Evolutionary conservation across 805 yeast species (phyloP).

Genomic region (Kluyveromyces wickerhamii): DNA sequence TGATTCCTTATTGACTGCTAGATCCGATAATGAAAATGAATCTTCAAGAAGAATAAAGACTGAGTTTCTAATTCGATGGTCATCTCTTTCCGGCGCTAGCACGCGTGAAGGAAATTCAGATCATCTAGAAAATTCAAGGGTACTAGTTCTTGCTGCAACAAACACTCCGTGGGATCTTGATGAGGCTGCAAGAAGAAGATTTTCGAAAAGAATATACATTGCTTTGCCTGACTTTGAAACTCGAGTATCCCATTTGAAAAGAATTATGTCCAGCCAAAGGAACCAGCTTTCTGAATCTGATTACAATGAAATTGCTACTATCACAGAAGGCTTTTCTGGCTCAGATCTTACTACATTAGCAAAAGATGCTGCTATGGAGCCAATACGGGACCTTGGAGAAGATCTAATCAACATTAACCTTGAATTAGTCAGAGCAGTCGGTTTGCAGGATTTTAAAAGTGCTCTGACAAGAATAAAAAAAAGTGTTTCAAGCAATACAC

Average conservation of each 20-base stretch:
- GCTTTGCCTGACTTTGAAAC: slow-evolving; percentile 90
- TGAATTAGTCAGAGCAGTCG: slow-evolving; percentile 72
- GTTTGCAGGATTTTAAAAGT: slow-evolving; percentile 62
- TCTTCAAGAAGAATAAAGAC: slow-evolving; percentile 84
- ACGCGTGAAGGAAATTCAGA: slow-evolving; percentile 42
- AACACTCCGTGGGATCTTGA: slow-evolving; percentile 96
- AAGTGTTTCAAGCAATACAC: slow-evolving; percentile 78
- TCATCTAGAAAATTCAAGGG: slow-evolving; percentile 44
- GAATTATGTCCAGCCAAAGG: slow-evolving; percentile 59
- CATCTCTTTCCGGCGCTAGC: slow-evolving; percentile 81
- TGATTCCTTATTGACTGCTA: slow-evolving; percentile 76
- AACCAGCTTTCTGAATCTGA: slow-evolving; percentile 62
- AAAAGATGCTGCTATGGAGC: slow-evolving; percentile 98
- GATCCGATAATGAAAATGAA: slow-evolving; percentile 66
- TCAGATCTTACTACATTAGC: slow-evolving; percentile 90
- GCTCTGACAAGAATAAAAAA: slow-evolving; percentile 79
- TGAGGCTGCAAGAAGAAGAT: slow-evolving; percentile 93
- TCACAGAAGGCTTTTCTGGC: slow-evolving; percentile 86
- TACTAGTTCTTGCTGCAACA: slow-evolving; percentile 88
- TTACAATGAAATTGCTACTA: slow-evolving; percentile 45
- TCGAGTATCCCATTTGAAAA: slow-evolving; percentile 60
- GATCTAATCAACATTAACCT: slow-evolving; percentile 60
- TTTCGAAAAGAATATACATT: slow-evolving; percentile 86
- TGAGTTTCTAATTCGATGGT: slow-evolving; percentile 93
- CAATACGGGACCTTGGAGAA: slow-evolving; percentile 84